Evolutionary conservation across 495 filamentous ascomycete genomes (phyloP).

Genomic region (Mytilinidion resinicola): DNA sequence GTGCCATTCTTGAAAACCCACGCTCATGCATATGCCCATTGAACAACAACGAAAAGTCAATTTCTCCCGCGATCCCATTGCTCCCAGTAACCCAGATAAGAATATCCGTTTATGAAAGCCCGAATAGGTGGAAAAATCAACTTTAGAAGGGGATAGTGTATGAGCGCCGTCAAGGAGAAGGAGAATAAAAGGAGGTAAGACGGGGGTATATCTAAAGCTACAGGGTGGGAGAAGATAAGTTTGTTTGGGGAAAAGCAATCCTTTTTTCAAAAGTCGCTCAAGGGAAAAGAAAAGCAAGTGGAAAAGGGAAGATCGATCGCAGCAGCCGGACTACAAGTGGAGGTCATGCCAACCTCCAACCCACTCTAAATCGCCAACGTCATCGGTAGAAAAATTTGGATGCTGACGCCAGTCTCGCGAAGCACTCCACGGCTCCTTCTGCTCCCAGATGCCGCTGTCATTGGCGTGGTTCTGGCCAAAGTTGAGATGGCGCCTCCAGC

Average conservation of each 20-base stretch:
- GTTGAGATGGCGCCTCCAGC: constrained; percentile 27
- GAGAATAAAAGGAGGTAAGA: constrained; percentile 14
- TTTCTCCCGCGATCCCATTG: not conserved
- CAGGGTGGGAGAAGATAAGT: constrained; percentile 11
- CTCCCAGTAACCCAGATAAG: not conserved
- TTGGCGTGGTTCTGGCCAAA: constrained; percentile 18
- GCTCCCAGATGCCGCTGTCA: constrained; percentile 23
- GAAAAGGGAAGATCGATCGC: constrained; percentile 24
- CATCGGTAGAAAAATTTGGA: constrained; percentile 29
- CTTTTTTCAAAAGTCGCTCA: constrained; percentile 5
- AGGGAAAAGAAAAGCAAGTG: not conserved
- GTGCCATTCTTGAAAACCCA: no score
- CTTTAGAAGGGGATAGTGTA: not conserved
- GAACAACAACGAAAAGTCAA: not conserved
- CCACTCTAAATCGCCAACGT: constrained; percentile 75
- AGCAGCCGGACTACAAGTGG: constrained; percentile 40
- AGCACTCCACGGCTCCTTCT: constrained; percentile 34
- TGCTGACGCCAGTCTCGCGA: constrained; percentile 60
- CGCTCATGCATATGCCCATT: not conserved
- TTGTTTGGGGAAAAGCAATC: not conserved
- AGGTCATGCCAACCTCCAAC: constrained; percentile 81
- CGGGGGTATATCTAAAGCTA: constrained; percentile 31
- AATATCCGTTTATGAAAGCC: not conserved
- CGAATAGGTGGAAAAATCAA: constrained; percentile 13
- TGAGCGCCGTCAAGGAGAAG: not conserved